Evolutionary conservation across 371 early-diverging fungal genomes (phyloP).

Genomic region (Coemansia sp.): DNA sequence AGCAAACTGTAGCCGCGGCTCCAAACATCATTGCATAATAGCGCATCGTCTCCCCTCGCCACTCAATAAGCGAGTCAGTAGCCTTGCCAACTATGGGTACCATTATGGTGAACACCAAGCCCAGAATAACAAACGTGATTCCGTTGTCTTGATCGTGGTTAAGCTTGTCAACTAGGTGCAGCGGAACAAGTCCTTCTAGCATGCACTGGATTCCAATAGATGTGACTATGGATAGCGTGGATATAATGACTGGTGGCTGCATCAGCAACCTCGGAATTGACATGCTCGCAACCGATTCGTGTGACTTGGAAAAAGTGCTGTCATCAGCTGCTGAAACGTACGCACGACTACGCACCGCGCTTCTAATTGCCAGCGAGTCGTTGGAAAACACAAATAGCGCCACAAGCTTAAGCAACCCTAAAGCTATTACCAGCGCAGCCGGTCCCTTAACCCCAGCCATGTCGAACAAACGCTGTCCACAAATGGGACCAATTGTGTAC

Average conservation of each 20-base stretch:
- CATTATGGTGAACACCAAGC: slow-evolving; percentile 24
- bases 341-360: neutral
- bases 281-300: neutral
- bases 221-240: slow-evolving; percentile 21
- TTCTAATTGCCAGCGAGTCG: slow-evolving; percentile 10
- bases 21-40: slow-evolving; percentile 31
- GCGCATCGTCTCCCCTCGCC: slow-evolving; percentile 29
- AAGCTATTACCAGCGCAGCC: slow-evolving; percentile 31
- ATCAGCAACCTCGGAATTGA: slow-evolving; percentile 18
- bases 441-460: slow-evolving; percentile 19
- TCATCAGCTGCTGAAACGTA: neutral
- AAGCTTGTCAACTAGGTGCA: slow-evolving; percentile 30
- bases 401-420: slow-evolving; percentile 24
- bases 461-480: slow-evolving; percentile 33
- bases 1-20: slow-evolving; percentile 5
- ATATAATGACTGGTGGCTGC: slow-evolving; percentile 20
- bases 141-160: slow-evolving; percentile 10
- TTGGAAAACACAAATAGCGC: slow-evolving; percentile 5
- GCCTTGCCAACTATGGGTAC: slow-evolving; percentile 24
- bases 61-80: slow-evolving; percentile 16
- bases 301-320: neutral
- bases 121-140: slow-evolving; percentile 34
- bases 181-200: slow-evolving; percentile 31
- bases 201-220: slow-evolving; percentile 37
- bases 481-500: slow-evolving; percentile 41